Evolutionary conservation across 371 early-diverging fungal species (phyloP).

Genomic region (Dichotomocladium elegans): DNA sequence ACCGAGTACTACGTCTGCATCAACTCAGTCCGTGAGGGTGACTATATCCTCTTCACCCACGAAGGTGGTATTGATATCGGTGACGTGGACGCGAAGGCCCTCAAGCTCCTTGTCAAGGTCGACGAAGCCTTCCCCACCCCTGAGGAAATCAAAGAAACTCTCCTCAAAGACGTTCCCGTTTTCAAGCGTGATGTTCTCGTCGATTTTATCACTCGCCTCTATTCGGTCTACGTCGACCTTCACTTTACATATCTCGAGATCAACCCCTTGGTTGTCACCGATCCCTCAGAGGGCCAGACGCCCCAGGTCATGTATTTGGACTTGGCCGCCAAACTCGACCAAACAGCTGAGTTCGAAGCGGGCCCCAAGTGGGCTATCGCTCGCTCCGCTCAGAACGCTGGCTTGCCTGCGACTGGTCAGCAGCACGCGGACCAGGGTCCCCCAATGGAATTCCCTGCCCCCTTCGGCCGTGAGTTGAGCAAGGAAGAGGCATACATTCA

Average conservation of each 20-base stretch:
- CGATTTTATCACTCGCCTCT: constrained; percentile 88
- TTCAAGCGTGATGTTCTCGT: constrained; percentile 83
- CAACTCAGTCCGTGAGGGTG: constrained; percentile 93
- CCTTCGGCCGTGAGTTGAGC: constrained; percentile 95
- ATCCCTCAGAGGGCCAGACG: constrained; percentile 50
- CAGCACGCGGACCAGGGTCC: constrained; percentile 72
- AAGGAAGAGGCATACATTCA: constrained; percentile 96
- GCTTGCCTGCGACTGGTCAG: constrained; percentile 29
- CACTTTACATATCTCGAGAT: constrained; percentile 98
- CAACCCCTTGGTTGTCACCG: constrained; percentile 95
- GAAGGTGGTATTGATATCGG: constrained; percentile 98
- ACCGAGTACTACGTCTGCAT: constrained; percentile 97
- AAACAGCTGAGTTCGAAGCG: constrained; percentile 96
- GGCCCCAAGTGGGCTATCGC: constrained; percentile 89
- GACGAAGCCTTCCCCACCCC: constrained; percentile 61
- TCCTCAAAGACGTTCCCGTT: constrained; percentile 61
- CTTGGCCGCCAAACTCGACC: constrained; percentile 97
- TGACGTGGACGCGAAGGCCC: constrained; percentile 97
- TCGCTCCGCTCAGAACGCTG: constrained; percentile 61
- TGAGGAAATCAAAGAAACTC: constrained; percentile 59
- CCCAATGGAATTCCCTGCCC: constrained; percentile 96
- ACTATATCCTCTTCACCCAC: constrained; percentile 93
- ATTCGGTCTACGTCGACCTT: constrained; percentile 91
- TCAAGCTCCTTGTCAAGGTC: constrained; percentile 75
- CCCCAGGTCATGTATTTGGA: constrained; percentile 89